Conservation (phyloP, 371 early-diverging fungal species). For the Rhizopus microsporus region DNA sequence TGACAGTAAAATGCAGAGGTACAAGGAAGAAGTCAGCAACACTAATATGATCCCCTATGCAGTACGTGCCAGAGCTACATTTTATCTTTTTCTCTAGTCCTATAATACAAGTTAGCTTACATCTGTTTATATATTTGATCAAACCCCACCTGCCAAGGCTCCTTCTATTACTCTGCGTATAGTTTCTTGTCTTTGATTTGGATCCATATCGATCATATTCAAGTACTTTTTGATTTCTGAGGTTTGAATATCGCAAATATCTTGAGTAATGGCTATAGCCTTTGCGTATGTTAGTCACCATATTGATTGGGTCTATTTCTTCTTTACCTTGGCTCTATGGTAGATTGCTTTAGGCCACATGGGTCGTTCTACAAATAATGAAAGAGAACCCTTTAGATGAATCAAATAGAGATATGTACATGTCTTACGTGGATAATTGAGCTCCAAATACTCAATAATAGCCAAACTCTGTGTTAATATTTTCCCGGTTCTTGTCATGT, state of each 20-base stretch:
- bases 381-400: not conserved
- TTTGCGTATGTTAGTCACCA: conserved; percentile 5
- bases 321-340: conserved; percentile 60
- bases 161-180: conserved; percentile 54
- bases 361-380: conserved; percentile 36
- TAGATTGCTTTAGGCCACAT: conserved; percentile 74
- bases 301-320: not conserved
- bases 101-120: conserved; percentile 3
- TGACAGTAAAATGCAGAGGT: conserved; percentile 83
- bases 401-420: not conserved
- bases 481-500: conserved; percentile 58
- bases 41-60: conserved; percentile 80
- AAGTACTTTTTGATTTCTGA: conserved; percentile 77
- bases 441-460: conserved; percentile 90
- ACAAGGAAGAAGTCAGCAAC: conserved; percentile 82
- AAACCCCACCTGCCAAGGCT: conserved; percentile 64
- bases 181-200: conserved; percentile 60
- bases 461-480: conserved; percentile 72
- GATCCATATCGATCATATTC: conserved; percentile 56
- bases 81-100: conserved; percentile 69
- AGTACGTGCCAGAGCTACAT: conserved; percentile 70
- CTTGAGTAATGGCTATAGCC: conserved; percentile 60
- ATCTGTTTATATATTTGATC: not conserved
- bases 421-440: conserved; percentile 51
- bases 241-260: conserved; percentile 88